Evolutionary conservation across 495 filamentous ascomycete species (phyloP).

Genomic region (Letharia lupina): DNA sequence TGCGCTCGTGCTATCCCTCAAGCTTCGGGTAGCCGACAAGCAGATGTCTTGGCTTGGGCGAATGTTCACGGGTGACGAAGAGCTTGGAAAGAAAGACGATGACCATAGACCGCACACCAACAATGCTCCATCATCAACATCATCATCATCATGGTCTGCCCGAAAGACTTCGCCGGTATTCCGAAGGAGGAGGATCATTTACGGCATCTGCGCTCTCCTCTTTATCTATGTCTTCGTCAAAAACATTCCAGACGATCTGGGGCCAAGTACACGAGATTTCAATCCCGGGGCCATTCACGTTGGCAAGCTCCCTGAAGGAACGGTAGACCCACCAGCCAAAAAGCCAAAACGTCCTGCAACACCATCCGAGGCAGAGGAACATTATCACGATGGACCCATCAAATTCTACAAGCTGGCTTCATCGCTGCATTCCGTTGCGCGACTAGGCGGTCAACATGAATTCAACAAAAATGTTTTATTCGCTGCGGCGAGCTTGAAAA

Average conservation of each 20-base stretch:
- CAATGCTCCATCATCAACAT: conserved; percentile 24
- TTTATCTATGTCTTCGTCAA: conserved; percentile 47
- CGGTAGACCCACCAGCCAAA: conserved; percentile 12
- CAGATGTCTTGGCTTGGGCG: conserved; percentile 39
- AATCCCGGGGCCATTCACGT: conserved; percentile 14
- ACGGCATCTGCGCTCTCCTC: conserved; percentile 36
- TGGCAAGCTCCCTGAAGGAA: conserved; percentile 23
- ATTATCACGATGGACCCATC: conserved; percentile 48
- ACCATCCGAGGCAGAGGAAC: conserved; percentile 26
- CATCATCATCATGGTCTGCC: conserved; percentile 27
- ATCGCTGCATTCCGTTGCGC: conserved; percentile 40
- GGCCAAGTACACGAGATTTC: conserved; percentile 24
- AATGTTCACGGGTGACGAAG: conserved; percentile 49
- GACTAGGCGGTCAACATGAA: conserved; percentile 28
- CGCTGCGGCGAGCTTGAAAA: conserved; percentile 42
- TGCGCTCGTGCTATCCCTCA: conserved; percentile 13
- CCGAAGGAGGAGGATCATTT: conserved; percentile 39
- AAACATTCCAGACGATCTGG: conserved; percentile 42
- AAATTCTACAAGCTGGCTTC: conserved; percentile 45
- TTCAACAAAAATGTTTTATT: conserved; percentile 41
- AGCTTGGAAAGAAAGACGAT: conserved; percentile 63
- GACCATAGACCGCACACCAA: conserved; percentile 42
- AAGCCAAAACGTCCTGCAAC: conserved; percentile 20
- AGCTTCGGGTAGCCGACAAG: conserved; percentile 20
- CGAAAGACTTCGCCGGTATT: conserved; percentile 27